A percentile compares a stretch with the other conserved stretches of the same genome.
Conservation (phyloP, 2,329 filamentous ascomycete species). For the Microcera coccophila region DNA sequence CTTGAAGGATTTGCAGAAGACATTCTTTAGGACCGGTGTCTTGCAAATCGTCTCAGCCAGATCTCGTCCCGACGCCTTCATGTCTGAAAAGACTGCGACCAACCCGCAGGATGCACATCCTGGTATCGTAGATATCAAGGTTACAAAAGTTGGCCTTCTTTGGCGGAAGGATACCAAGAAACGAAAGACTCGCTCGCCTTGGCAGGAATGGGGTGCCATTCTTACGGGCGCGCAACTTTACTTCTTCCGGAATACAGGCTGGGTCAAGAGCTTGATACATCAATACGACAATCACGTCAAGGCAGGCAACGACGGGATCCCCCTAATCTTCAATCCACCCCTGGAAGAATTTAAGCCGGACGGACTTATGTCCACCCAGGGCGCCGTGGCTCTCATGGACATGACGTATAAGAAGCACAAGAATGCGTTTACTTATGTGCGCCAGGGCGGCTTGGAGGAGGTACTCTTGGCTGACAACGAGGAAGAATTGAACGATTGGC, state of each 20-base stretch:
- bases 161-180: constrained; percentile 95
- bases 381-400: constrained; percentile 84
- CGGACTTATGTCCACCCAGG: constrained; percentile 86
- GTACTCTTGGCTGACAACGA: constrained; percentile 88
- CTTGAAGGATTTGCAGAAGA: constrained; percentile 75
- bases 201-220: constrained; percentile 98
- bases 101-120: constrained; percentile 85
- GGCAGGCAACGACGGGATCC: constrained; percentile 67
- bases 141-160: constrained; percentile 89
- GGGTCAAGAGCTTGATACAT: constrained; percentile 86
- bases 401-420: constrained; percentile 91
- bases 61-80: constrained; percentile 91
- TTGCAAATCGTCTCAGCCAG: constrained; percentile 92
- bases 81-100: constrained; percentile 77
- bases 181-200: constrained; percentile 89
- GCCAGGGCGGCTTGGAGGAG: constrained; percentile 83
- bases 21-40: constrained; percentile 86
- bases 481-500: constrained; percentile 91
- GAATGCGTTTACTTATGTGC: constrained; percentile 86
- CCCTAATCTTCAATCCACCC: constrained; percentile 86
- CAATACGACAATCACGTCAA: constrained; percentile 83
- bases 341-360: constrained; percentile 92
- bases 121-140: constrained; percentile 93
- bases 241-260: constrained; percentile 88
- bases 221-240: constrained; percentile 96